These are phyloP conservation scores for Protostelium mycophagum DNA, from an alignment of 78 protist genomes.

Conservation along the genomic window DNA sequence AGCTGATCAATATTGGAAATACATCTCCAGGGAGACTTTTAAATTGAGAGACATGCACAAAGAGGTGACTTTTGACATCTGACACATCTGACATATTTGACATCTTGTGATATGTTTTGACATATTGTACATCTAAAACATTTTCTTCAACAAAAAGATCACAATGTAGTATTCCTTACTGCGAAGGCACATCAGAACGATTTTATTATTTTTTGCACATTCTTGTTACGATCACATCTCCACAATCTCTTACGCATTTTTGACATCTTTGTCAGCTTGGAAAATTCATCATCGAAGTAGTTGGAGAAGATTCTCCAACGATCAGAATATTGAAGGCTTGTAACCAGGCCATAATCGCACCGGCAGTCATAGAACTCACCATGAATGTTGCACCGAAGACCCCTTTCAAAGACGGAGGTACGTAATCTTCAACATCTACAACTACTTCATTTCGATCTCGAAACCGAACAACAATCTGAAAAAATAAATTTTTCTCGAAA, in stretches of 20 bases:
- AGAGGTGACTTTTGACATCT: no score
- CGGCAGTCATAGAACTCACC: constrained; percentile 54
- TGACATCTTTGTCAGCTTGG: no score
- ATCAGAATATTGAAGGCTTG: constrained; percentile 36
- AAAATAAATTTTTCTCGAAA: no score
- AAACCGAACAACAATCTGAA: background rate
- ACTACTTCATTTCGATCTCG: background rate
- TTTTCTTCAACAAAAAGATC: no score
- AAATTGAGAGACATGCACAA: background rate
- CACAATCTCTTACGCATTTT: no score
- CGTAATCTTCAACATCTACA: background rate
- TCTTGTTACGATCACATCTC: no score
- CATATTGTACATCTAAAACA: no score
- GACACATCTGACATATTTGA: no score
- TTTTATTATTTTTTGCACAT: no score
- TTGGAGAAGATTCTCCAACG: constrained; percentile 17
- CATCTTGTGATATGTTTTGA: no score
- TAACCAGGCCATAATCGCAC: constrained; percentile 59
- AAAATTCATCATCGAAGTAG: constrained; percentile 21
- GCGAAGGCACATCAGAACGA: no score
- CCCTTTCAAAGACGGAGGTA: constrained; percentile 60
- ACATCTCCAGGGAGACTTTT: background rate
- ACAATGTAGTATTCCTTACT: no score
- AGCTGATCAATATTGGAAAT: background rate
- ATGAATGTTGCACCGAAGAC: constrained; percentile 26